Base-by-base conservation (phyloP, 352 stramenopile genomes). In the Phytophthora europaea region DNA sequence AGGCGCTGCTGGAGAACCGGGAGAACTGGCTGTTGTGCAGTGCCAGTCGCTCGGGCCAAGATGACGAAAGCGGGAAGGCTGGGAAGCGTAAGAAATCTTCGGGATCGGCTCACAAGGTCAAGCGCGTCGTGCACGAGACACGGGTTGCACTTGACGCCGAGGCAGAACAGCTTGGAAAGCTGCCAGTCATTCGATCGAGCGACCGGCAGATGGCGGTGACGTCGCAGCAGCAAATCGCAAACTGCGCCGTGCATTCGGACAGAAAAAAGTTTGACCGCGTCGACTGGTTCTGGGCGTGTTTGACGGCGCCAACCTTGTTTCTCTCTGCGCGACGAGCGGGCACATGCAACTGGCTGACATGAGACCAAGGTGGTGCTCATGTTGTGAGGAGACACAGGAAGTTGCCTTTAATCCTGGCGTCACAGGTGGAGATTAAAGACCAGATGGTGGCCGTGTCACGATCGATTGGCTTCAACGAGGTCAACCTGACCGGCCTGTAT, bases 51-150 rank as follows among this genome's bases (percentile, higher is more conserved):
- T 47, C 28, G 34, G 36, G 52, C 67, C 40, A 48, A 54, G 67
- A 50, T 65, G 53, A 65, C 61, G 60, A 70, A 70, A 73, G 33
- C 23, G 33, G 59, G 31, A 54, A 31, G 3, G 26, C 8, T 26
- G 22, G 13, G 7, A 36, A 45, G 16, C 20, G 57, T 40, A 70
- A 26, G 61, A 65, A 56, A 70, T 51, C 34, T 74, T 74, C 15
- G 67, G 61, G 67, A 74, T 74, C 61, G 47, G 67, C 43, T 31
- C 16, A 57, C 33, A 48, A 70, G 54, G 67, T 73, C 45, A 38
- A 66, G 55, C 33, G 6, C 40, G 4, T 22, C 18, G 40, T 50
- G 40, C 40, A 50, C 58, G 66, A 61, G 66, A 65, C 60, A 69
- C 67, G 51, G 60, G 52, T 73, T 63, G 67, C 52, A 60, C 52